Evolutionary conservation across 768 basidiomycete species (phyloP).

Genomic region (Heimioporus sp.): DNA sequence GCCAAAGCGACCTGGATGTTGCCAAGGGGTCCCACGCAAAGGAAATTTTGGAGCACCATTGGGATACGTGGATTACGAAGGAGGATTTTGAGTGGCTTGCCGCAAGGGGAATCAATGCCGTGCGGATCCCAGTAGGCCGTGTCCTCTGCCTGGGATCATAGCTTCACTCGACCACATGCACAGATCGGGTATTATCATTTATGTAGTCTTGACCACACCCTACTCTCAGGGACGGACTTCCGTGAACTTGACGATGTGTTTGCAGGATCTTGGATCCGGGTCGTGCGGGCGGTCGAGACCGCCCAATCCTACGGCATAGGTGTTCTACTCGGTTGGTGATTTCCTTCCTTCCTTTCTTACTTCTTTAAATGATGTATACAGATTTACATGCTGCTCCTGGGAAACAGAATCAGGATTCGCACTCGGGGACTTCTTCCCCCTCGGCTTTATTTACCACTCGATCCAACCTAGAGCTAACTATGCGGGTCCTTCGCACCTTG

Average conservation of each 20-base stretch:
- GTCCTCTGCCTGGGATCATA: constrained; percentile 29
- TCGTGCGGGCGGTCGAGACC: constrained; percentile 55
- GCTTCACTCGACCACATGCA: background rate
- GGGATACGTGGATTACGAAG: constrained; percentile 54
- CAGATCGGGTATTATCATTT: constrained; percentile 77
- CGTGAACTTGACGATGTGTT: constrained; percentile 47
- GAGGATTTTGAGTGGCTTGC: constrained; percentile 56
- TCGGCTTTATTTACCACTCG: constrained; percentile 47
- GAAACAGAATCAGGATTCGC: constrained; percentile 69
- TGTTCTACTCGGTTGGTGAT: constrained; percentile 59
- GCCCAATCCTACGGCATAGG: constrained; percentile 63
- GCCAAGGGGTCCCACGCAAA: constrained; percentile 52
- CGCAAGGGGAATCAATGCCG: constrained; percentile 53
- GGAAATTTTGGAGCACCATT: constrained; percentile 42
- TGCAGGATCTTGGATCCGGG: constrained; percentile 64
- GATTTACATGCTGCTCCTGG: constrained; percentile 77
- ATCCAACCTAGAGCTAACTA: constrained; percentile 46
- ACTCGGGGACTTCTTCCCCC: constrained; percentile 57
- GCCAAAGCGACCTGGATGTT: constrained; percentile 68
- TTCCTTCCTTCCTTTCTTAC: constrained; percentile 6
- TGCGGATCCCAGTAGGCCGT: constrained; percentile 60
- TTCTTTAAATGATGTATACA: constrained; percentile 29
- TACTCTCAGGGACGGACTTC: constrained; percentile 68
- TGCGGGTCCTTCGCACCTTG: constrained; percentile 47
- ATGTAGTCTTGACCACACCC: constrained; percentile 54